These are phyloP conservation scores for Coix lacrymajobi DNA, from an alignment of 176 grass and related monocot genomes.

Conservation along the genomic window DNA sequence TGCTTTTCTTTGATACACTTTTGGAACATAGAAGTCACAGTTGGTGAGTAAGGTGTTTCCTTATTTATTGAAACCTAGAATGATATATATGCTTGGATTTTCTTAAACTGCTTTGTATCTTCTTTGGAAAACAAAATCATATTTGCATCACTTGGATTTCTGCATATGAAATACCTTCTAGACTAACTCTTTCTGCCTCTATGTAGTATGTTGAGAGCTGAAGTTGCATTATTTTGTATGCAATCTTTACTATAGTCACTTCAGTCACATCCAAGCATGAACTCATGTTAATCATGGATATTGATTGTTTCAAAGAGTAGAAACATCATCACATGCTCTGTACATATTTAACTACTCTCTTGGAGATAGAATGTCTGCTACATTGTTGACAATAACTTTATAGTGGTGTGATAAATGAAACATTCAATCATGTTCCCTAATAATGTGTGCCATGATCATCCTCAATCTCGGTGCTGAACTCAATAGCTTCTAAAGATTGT, in stretches of 20 bases:
- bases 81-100: background rate
- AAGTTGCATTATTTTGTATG: slow-evolving; percentile 18
- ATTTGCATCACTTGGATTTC: background rate
- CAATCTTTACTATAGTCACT: slow-evolving; percentile 28
- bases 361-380: slow-evolving; percentile 2
- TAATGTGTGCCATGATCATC: background rate
- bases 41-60: background rate
- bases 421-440: background rate
- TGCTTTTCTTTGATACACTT: background rate
- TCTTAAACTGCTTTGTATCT: background rate
- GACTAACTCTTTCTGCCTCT: background rate
- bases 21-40: background rate
- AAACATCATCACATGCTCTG: slow-evolving; percentile 12
- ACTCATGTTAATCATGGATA: slow-evolving; percentile 31
- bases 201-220: background rate
- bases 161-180: background rate
- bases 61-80: background rate
- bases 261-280: slow-evolving; percentile 23
- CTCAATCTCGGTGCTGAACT: background rate
- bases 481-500: background rate
- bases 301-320: slow-evolving; percentile 2
- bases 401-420: slow-evolving; percentile 4
- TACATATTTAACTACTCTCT: slow-evolving; percentile 10
- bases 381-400: background rate
- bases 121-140: background rate